Base-by-base conservation (phyloP, 208 protist species). In the Crithidia fasciculata region DNA sequence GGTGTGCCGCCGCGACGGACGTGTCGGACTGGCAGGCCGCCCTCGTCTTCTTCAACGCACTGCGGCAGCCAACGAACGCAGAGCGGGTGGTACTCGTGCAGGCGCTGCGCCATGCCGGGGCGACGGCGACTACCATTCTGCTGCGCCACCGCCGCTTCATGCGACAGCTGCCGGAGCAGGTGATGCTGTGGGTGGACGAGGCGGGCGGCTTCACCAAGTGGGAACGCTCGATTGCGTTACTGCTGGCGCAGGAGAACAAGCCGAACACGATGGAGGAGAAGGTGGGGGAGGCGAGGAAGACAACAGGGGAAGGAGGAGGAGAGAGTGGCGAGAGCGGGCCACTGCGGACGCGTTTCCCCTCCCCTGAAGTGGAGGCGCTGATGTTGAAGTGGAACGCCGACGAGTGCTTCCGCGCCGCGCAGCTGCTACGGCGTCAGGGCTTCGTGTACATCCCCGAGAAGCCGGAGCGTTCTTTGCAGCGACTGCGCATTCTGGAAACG, bases 121-220 rank as follows among this genome's bases (percentile, higher is more conserved):
- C 37, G 8, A 74, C 82, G 13, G 76, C 80, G 18, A 80, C 78
- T 9, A 68, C 66, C 1, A 4, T 86, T 7, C 58, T 92, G 12
- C 62, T 82, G 50, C 61, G 54, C 16, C 66, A 80, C 9, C 74
- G 73, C 19, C 73, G 82, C 37, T 90, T 95, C 70, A 71, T 87
- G 16, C 74, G 53, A 10, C 69, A 60, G 3, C 49, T 67, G n/a
- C 80, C 86, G 19, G 86, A 95, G 55, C 86, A 89, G 74, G 73
- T 86, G 10, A 70, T 95, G 37, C 45, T 93, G 69, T 95, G 87
- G 87, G 76, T 74, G 60, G 82, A 90, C 52, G 75, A 80, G 49
- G 37, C 41, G 8, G 45, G 61, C 9, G 77, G 80, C 8, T 28
- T 16, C 12, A 19, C 37, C 9, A 82, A 80, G 62, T 82, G 67